Percentiles rank a stretch among this genome's conserved stretches.
Evolutionary conservation across 768 basidiomycete species (phyloP).

Genomic region (Leccinum subtestaceum): DNA sequence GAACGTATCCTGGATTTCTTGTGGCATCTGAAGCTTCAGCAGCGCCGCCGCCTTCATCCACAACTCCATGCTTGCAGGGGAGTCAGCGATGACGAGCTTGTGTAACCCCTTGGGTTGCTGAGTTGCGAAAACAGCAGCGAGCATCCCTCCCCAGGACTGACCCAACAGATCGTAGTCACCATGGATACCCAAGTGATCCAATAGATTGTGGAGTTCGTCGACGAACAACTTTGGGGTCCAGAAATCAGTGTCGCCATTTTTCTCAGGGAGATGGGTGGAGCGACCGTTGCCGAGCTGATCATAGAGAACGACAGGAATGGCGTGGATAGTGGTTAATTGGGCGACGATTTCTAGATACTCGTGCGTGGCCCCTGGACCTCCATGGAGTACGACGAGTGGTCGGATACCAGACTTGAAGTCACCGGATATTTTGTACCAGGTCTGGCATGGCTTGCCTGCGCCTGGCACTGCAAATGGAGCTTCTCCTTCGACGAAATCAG

Average conservation of each 20-base stretch:
- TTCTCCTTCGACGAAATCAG: constrained; percentile 31
- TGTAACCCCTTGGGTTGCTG: constrained; percentile 45
- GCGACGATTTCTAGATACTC: constrained; percentile 39
- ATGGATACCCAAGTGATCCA: constrained; percentile 43
- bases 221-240: constrained; percentile 52
- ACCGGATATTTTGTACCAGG: constrained; percentile 52
- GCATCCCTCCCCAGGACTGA: constrained; percentile 46
- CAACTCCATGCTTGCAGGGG: constrained; percentile 44
- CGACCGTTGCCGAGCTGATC: constrained; percentile 55
- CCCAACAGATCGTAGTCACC: constrained; percentile 43
- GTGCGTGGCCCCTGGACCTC: constrained; percentile 50
- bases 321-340: constrained; percentile 35
- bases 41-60: constrained; percentile 36
- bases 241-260: constrained; percentile 40
- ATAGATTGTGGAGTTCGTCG: constrained; percentile 47
- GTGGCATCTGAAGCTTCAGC: constrained; percentile 38
- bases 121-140: constrained; percentile 35
- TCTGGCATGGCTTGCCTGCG: constrained; percentile 37
- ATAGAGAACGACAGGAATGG: constrained; percentile 52
- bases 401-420: constrained; percentile 35
- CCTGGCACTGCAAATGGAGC: constrained; percentile 24
- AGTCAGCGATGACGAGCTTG: constrained; percentile 44
- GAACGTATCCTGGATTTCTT: constrained; percentile 39
- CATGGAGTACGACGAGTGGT: constrained; percentile 52
- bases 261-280: constrained; percentile 54